Evolutionary conservation across 257 asterid species (phyloP), one percentile per base, ranked within the genome.

Genomic region (Voacanga thouarsii): DNA sequence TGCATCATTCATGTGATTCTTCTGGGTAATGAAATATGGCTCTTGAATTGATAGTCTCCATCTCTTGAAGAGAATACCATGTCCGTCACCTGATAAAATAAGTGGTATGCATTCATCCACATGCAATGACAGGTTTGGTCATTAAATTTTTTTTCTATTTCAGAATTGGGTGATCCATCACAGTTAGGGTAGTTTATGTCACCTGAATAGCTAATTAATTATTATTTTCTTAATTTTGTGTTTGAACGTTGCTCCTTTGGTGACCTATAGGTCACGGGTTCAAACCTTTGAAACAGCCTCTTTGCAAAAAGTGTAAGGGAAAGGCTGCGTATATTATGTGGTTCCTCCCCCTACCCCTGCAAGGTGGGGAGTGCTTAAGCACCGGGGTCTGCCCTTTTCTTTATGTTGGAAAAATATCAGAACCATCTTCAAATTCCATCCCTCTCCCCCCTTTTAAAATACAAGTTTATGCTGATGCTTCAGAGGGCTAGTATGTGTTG

Each of bases 1-100:
- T 55, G 77, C 65, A 79, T 81, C 72, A 73, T 77, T 83, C 28
- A 10, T 77, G 69, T 39, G 70, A 78, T 74, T 78, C 53, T 71
- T 33, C 15, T 50, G 65, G 74, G 49, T 77, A 23, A 80, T 75
- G 28, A 66, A 23, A 79, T 80, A 43, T 83, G 77, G 67, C 71
- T 75, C 74, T 77, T 69, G 45, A 70, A 44, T 67, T 78, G 75
- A 71, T 57, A 59, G 15, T 75, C 76, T 76, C 64, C 53, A 21
- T 7, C 33, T 43, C 76, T 53, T 21, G 26, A 28, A 53, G 44
- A 33, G 41, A 1, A 67, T 39, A 41, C 3, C 28, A 57, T 57
- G 4, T 23, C 30, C 39, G 28, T 41, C 41, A 26, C 63, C 47
- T 43, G 19, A 19, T 21, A 24, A 30, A 26, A 61, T 26, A 26